Base-by-base conservation (phyloP, 1,284 basidiomycete genomes). In the Xanthoconium separans region DNA sequence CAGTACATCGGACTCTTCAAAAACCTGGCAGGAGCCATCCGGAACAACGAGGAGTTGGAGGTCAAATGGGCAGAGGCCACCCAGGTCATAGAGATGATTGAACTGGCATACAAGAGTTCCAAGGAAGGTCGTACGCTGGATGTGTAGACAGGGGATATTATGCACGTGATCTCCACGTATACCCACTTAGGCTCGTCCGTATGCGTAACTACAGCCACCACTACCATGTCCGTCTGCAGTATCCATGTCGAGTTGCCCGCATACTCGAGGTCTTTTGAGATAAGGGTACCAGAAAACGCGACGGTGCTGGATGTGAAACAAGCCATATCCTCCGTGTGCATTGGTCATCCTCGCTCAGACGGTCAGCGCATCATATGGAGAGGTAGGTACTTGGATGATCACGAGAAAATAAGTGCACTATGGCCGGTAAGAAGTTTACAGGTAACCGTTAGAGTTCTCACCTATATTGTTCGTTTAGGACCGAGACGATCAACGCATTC, bases 321-420 rank as follows among this genome's bases (percentile, higher is more conserved):
- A 53, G 78, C 82, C 69, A 90, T 91, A 57, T 75, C 73, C 55
- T 72, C 65, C 16, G 66, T 72, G 20, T 91, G 89, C 65, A 71
- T 78, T 10, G 89, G 89, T n/a, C 76, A 73, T 54, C 89, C 89
- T 44, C 77, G 72, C 36, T 76, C 81, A 16, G 80, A 83, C 16
- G 87, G 88, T 15, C 89, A 91, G 70, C 76, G 85, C 54, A 76
- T 91, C 57, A 84, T 91, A 55, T 89, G 83, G 79, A 78, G 83
- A 62, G 89, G 89, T 18, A 80, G 89, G 44, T 76, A 79, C 63
- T 73, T 91, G 47, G 71, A 69, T 27, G 85, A 91, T 69, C 73
- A 77, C 41, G 87, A 91, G 74, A 79, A 75, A 59, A 75, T 91
- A 22, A 73, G 77, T 52, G 79, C 83, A 46, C 71, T 91, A 42